These are phyloP conservation scores for Tulasnella sp. DNA, from an alignment of 768 basidiomycete species.

Conservation along the genomic window DNA sequence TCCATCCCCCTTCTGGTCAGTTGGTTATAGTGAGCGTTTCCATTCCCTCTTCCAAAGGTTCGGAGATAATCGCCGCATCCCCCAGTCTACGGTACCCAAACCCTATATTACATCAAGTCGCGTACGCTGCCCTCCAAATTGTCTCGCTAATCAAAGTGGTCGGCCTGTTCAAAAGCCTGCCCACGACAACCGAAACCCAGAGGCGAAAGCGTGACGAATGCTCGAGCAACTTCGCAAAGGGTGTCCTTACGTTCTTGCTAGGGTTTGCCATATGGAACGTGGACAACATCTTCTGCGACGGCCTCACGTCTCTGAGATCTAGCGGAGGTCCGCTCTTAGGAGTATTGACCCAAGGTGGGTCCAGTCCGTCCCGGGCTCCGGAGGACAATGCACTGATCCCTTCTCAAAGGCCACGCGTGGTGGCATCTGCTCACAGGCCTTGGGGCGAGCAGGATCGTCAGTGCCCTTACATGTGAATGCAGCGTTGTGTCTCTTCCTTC, in stretches of 20 bases:
- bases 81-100: conserved; percentile 26
- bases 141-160: conserved; percentile 18
- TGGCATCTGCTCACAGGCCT: conserved; percentile 19
- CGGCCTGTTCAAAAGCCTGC: conserved; percentile 19
- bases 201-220: background rate
- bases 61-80: background rate
- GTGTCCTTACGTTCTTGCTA: conserved; percentile 22
- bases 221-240: conserved; percentile 20
- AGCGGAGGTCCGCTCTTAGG: conserved; percentile 10
- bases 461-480: conserved; percentile 15
- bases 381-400: background rate
- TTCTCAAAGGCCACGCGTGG: conserved; percentile 17
- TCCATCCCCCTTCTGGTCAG: conserved; percentile 25
- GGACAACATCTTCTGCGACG: conserved; percentile 29
- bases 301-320: conserved; percentile 13
- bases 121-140: conserved; percentile 25
- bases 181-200: background rate
- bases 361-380: background rate
- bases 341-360: conserved; percentile 16
- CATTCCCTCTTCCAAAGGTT: background rate
- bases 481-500: background rate
- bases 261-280: conserved; percentile 30
- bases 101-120: conserved; percentile 29
- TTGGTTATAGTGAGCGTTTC: conserved; percentile 26
- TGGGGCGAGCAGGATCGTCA: conserved; percentile 14